Conservation (phyloP, 805 yeast species). For the Komagataella phaffii region DNA sequence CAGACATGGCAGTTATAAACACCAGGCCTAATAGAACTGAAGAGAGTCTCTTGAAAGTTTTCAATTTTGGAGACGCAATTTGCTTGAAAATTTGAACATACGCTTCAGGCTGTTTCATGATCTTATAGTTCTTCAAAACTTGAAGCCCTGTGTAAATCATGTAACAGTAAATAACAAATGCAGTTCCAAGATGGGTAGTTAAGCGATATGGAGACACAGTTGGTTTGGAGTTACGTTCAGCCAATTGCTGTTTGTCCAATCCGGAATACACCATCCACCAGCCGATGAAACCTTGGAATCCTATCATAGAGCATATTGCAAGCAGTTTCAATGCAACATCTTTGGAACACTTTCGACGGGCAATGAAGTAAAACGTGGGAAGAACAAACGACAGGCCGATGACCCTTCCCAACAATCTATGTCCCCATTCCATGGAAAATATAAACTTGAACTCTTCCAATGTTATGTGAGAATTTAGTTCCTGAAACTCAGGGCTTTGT, state of each 20-base stretch:
- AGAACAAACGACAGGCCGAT: conserved; percentile 74
- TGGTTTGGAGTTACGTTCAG: conserved; percentile 82
- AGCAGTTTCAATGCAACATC: conserved; percentile 56
- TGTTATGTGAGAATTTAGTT: conserved; percentile 77
- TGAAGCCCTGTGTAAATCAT: conserved; percentile 87
- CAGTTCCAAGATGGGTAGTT: conserved; percentile 90
- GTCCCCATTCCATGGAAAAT: conserved; percentile 96
- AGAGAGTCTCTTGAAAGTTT: conserved; percentile 41
- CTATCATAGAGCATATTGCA: conserved; percentile 66
- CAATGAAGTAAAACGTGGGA: conserved; percentile 78
- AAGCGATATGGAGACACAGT: conserved; percentile 92
- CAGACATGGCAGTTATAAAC: conserved; percentile 89
- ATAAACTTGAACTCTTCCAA: conserved; percentile 91
- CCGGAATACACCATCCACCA: conserved; percentile 99
- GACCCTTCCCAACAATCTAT: conserved; percentile 81
- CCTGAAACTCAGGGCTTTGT: conserved; percentile 82
- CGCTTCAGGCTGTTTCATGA: conserved; percentile 48
- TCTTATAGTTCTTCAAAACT: conserved; percentile 59
- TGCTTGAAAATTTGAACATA: conserved; percentile 42
- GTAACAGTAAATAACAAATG: conserved; percentile 75
- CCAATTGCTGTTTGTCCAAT: conserved; percentile 64
- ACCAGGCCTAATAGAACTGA: conserved; percentile 51
- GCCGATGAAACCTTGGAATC: conserved; percentile 90
- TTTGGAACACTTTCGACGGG: conserved; percentile 47
- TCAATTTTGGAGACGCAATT: conserved; percentile 48